Evolutionary conservation across 2,329 filamentous ascomycete genomes (phyloP).

Genomic region (Xylaria digitata): DNA sequence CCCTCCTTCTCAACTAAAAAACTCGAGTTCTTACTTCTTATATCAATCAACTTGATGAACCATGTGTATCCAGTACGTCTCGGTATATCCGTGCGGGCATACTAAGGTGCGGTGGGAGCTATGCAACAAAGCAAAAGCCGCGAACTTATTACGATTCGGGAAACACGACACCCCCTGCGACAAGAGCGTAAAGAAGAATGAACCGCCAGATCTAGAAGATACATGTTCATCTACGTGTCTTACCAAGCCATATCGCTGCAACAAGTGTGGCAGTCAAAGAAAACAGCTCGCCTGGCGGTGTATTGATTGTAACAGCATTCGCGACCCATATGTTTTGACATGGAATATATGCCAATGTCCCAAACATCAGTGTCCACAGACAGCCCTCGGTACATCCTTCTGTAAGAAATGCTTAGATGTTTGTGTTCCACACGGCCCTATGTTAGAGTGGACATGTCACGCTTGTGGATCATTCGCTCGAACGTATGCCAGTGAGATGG

Average conservation of each 20-base stretch:
- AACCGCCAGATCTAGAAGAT: slow-evolving; percentile 38
- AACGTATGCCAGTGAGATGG: slow-evolving; percentile 27
- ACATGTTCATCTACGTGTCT: slow-evolving; percentile 42
- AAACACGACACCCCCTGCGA: slow-evolving; percentile 31
- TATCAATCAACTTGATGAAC: not conserved
- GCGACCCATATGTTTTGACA: slow-evolving; percentile 21
- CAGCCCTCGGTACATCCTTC: slow-evolving; percentile 28
- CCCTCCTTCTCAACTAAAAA: not conserved
- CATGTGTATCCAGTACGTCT: slow-evolving; percentile 33
- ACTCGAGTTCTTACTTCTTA: not conserved
- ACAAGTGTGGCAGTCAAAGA: slow-evolving; percentile 30
- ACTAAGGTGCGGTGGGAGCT: slow-evolving; percentile 30
- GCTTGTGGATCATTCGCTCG: slow-evolving; percentile 10
- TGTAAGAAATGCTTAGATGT: slow-evolving; percentile 30
- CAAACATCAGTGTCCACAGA: slow-evolving; percentile 25
- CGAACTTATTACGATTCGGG: slow-evolving; percentile 25
- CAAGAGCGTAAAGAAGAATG: not conserved
- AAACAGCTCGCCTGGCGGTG: slow-evolving; percentile 45
- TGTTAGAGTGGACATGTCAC: slow-evolving; percentile 37
- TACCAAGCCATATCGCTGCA: slow-evolving; percentile 41
- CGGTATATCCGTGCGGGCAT: slow-evolving; percentile 46
- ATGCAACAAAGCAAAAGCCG: slow-evolving; percentile 40
- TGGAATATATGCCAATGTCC: slow-evolving; percentile 39
- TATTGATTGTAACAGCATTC: slow-evolving; percentile 33
- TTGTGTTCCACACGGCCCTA: not conserved